phyloP scores from a whole-genome alignment of 2,329 filamentous ascomycete genomes.

The Fonsecaea multimorphosa region DNA sequence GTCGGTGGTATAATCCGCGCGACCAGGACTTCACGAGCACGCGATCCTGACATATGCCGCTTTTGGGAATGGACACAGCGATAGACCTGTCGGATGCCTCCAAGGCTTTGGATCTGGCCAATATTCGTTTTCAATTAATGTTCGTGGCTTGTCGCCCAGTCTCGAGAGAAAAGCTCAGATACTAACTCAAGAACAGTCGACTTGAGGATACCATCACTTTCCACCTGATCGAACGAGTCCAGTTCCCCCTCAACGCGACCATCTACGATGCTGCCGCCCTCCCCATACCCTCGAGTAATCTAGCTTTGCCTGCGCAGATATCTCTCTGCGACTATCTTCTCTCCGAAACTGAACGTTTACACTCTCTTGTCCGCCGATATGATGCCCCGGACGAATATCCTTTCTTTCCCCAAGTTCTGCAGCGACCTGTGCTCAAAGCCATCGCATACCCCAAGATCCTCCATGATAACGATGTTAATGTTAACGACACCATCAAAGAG shows the following conservation, averaged over 20 bases:
- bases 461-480: conserved; percentile 85
- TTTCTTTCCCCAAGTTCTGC: conserved; percentile 85
- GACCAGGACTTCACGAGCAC: not conserved
- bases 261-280: conserved; percentile 87
- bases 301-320: conserved; percentile 93
- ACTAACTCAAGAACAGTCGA: conserved; percentile 65
- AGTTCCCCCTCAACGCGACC: conserved; percentile 88
- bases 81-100: conserved; percentile 86
- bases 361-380: conserved; percentile 92
- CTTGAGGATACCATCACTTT: conserved; percentile 98
- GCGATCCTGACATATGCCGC: conserved; percentile 17
- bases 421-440: conserved; percentile 82
- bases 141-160: conserved; percentile 53
- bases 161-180: conserved; percentile 1
- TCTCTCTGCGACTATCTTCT: conserved; percentile 96
- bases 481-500: conserved; percentile 84
- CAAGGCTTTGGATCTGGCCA: conserved; percentile 84
- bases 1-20: not conserved
- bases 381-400: conserved; percentile 96
- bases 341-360: conserved; percentile 83
- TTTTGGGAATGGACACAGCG: conserved; percentile 77
- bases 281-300: conserved; percentile 71
- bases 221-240: conserved; percentile 95
- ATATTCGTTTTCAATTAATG: conserved; percentile 95
- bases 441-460: conserved; percentile 88